Evolutionary conservation across 805 yeast genomes (phyloP).

Genomic region (Suhomyces tanzawaensis): DNA sequence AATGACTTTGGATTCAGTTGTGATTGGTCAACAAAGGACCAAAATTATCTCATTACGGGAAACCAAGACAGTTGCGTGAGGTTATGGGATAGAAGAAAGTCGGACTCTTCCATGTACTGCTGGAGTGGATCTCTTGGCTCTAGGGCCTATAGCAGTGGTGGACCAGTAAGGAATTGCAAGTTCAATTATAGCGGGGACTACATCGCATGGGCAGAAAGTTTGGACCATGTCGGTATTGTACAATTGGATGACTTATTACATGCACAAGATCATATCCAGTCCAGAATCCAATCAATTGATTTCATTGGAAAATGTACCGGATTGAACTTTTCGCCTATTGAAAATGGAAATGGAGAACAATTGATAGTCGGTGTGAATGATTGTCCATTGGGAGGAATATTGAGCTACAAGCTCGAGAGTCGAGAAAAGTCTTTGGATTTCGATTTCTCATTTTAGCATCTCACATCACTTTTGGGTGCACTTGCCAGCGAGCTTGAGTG

Average conservation of each 20-base stretch:
- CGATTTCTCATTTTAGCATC: slow-evolving; percentile 33
- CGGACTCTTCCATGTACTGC: slow-evolving; percentile 22
- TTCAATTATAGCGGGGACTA: slow-evolving; percentile 47
- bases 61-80: slow-evolving; percentile 59
- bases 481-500: no score
- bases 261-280: slow-evolving; percentile 10
- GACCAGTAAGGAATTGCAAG: slow-evolving; percentile 53
- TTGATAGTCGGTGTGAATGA: slow-evolving; percentile 57
- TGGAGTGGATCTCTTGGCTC: slow-evolving; percentile 38
- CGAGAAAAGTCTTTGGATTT: slow-evolving; percentile 36
- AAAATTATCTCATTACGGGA: slow-evolving; percentile 50
- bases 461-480: no score
- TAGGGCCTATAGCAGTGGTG: slow-evolving; percentile 24
- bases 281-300: slow-evolving; percentile 46
- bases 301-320: slow-evolving; percentile 62
- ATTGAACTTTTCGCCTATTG: slow-evolving; percentile 44
- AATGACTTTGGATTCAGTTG: slow-evolving; percentile 57
- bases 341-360: slow-evolving; percentile 44
- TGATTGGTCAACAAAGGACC: slow-evolving; percentile 51
- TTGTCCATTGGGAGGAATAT: slow-evolving; percentile 54
- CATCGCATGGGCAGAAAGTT: slow-evolving; percentile 56
- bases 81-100: slow-evolving; percentile 48
- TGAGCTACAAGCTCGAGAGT: slow-evolving; percentile 45
- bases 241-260: slow-evolving; percentile 31
- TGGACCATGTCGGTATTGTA: slow-evolving; percentile 55